Percentiles rank a stretch among this genome's conserved stretches.
phyloP scores from a whole-genome alignment of 306 rosid genomes.

The Malus sylvestris region DNA sequence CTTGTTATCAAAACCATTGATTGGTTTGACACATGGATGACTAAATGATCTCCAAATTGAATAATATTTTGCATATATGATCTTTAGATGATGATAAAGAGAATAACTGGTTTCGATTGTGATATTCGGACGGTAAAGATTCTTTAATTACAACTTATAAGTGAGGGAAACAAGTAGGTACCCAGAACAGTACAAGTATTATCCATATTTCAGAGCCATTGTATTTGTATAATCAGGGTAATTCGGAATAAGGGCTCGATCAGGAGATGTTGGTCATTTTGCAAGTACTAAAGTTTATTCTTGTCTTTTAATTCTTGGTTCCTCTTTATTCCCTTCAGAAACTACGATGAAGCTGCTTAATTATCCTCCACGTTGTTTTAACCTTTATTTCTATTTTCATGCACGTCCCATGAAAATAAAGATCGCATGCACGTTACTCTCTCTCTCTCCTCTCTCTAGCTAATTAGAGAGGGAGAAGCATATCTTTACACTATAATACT shows the following conservation, averaged over 20 bases:
- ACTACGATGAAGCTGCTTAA: constrained; percentile 49
- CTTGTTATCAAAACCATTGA: too few relatives aligned
- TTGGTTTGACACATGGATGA: too few relatives aligned
- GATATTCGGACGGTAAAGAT: too few relatives aligned
- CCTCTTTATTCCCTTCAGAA: constrained; percentile 51
- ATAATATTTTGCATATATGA: too few relatives aligned
- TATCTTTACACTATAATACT: constrained; percentile 22
- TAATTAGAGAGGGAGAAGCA: constrained; percentile 20
- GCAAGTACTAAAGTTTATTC: constrained; percentile 67
- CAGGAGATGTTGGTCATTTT: constrained; percentile 28
- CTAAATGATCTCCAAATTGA: too few relatives aligned
- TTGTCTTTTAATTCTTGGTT: constrained; percentile 56
- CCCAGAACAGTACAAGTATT: too few relatives aligned
- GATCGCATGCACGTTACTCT: constrained; percentile 64
- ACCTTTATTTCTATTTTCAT: constrained; percentile 45
- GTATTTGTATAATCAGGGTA: background rate
- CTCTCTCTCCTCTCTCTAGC: constrained; percentile 11
- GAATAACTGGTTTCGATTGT: too few relatives aligned
- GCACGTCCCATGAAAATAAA: constrained; percentile 63
- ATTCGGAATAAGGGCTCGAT: background rate
- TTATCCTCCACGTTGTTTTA: constrained; percentile 26
- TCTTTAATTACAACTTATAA: too few relatives aligned
- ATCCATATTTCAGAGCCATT: background rate
- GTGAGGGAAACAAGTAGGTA: too few relatives aligned
- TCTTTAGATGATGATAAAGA: too few relatives aligned